Conservation (phyloP, 495 filamentous ascomycete genomes). For the Staphylotrichum tortipilum region DNA sequence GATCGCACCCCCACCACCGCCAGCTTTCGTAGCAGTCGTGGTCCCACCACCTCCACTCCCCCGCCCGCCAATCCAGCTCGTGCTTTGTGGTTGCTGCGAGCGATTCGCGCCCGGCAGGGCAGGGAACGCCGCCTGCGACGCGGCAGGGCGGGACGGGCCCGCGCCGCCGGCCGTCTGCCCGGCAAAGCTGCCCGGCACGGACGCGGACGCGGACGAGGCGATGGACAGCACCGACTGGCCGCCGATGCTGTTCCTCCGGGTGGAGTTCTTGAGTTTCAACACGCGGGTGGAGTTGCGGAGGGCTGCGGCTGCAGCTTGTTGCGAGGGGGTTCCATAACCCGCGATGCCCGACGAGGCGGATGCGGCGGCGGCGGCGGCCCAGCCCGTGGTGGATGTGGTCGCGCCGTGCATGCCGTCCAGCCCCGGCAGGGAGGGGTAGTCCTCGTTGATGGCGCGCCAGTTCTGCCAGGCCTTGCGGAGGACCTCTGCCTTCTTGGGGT, state of each 20-base stretch:
- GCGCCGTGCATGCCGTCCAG: conserved; percentile 50
- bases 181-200: no score
- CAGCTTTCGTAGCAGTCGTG: not conserved
- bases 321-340: no score
- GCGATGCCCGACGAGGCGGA: conserved; percentile 19
- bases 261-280: conserved; percentile 42
- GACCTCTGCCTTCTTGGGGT: conserved; percentile 57
- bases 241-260: conserved; percentile 23
- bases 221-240: conserved; percentile 28
- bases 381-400: conserved; percentile 39
- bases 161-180: no score
- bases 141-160: no score
- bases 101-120: conserved; percentile 23
- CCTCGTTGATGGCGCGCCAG: conserved; percentile 91
- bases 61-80: conserved; percentile 16
- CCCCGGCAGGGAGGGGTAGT: conserved; percentile 83
- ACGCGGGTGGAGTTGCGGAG: conserved; percentile 34
- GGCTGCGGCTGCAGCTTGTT: conserved; percentile 13
- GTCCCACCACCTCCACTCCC: conserved; percentile 8
- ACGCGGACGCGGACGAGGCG: conserved; percentile 35
- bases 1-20: not conserved
- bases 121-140: conserved; percentile 20
- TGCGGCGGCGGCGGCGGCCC: conserved; percentile 40
- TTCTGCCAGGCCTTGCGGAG: conserved; percentile 83
- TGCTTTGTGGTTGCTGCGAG: conserved; percentile 30